Evolutionary conservation across 139 green algal species (phyloP).

Genomic region (Coelastrella sp.): DNA sequence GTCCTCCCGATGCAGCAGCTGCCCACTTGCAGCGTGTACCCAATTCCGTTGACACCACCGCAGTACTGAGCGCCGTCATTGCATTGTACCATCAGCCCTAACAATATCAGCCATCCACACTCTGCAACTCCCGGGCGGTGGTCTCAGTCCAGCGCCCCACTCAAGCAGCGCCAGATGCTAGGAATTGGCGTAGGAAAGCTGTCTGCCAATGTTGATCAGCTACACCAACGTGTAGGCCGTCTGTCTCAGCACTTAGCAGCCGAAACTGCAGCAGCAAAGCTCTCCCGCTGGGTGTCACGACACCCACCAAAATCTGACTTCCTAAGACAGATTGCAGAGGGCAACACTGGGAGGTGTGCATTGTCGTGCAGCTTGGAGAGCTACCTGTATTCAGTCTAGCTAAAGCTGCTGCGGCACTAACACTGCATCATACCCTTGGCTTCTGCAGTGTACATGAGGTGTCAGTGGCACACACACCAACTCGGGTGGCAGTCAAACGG

Average conservation of each 20-base stretch:
- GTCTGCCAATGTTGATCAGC: not conserved
- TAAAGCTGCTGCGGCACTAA: not conserved
- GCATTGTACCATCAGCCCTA: too few relatives aligned
- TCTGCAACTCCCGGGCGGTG: not conserved
- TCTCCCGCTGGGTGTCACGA: constrained; percentile 33
- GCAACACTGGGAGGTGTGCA: constrained; percentile 34
- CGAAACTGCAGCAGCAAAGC: constrained; percentile 28
- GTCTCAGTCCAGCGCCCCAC: not conserved
- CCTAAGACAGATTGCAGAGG: constrained; percentile 29
- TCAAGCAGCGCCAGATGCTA: not conserved
- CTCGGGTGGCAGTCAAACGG: constrained; percentile 22
- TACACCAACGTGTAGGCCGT: not conserved
- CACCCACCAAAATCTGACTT: constrained; percentile 35
- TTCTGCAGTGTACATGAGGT: constrained; percentile 37
- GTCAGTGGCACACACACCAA: not conserved
- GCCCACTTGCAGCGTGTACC: too few relatives aligned
- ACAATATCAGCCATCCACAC: not conserved
- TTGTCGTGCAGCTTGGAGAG: not conserved
- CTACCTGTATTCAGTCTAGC: not conserved
- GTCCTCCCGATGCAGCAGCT: too few relatives aligned
- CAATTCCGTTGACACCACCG: too few relatives aligned
- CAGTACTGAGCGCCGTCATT: too few relatives aligned
- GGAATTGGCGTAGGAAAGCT: constrained; percentile 26
- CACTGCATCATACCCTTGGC: not conserved
- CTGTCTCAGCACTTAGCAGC: constrained; percentile 22